Base-by-base conservation (phyloP, 305 asterid species). In the Fraxinus floribunda region DNA sequence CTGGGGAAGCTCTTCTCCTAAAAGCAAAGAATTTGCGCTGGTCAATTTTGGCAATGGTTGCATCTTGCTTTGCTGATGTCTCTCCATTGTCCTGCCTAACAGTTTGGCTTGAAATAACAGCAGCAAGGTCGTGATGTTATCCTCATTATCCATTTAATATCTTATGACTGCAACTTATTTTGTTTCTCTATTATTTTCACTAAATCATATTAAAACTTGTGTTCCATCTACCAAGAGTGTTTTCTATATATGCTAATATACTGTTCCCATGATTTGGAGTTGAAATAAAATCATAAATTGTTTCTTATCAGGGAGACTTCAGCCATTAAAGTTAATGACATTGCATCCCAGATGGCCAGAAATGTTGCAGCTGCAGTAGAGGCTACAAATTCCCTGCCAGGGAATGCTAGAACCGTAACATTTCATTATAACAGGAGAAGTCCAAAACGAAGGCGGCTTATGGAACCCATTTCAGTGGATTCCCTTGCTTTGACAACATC, bases 81-180 rank as follows among this genome's bases (percentile, higher is more conserved):
- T 91, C 98, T 74, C 88, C 94, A 55, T 84, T 97, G 85, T 92
- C 98, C 77, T 97, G 99, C 90, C 88, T 94, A 77, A 90, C 97
- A 39, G 91, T 93, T 87, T 97, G 99, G 99, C 94, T 97, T 86
- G 99, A 97, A 88, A 94, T 94, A 78, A 94, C 98, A 81, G 97
- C 98, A 29, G 99, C 98, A 89, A 94, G 99, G 99, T 97, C 82
- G 77, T 39, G 75, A 79, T 86, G 11, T 77, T 74, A 24, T 81
- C 85, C 80, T 81, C 81, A 70, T 83, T 82, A 80, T 80, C 83
- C 74, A 68, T 73, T 80, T 78, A 73, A 38, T 66, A 79, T 83
- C 39, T 70, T 49, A 24, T 44, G 75, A 77, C 74, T 29, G 38
- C 79, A 75, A 83, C 64, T 79, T 81, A 22, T 81, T 81, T 55